Conservation (phyloP, 1,284 basidiomycete genomes). For the Boletus semigastroideus region DNA sequence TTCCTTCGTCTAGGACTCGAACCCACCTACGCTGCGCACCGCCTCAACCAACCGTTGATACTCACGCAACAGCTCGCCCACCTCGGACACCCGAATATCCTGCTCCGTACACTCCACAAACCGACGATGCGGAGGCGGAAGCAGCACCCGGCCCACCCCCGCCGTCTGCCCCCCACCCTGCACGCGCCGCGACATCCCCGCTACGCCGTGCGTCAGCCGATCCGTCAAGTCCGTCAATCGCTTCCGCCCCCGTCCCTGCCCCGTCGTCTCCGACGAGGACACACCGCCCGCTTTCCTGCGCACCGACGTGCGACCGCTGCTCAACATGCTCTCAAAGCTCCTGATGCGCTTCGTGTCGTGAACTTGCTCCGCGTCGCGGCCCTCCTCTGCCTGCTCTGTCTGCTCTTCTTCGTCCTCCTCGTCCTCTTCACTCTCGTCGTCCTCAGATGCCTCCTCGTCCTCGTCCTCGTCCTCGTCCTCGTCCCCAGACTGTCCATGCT, state of each 20-base stretch:
- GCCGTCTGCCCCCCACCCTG: slow-evolving; percentile 40
- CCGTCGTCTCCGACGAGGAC: neutral
- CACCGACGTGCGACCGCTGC: slow-evolving; percentile 33
- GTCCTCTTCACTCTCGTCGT: slow-evolving; percentile 33
- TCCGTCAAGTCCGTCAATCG: slow-evolving; percentile 50
- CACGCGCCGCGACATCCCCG: slow-evolving; percentile 49
- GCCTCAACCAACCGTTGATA: slow-evolving; percentile 67
- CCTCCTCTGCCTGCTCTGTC: slow-evolving; percentile 25
- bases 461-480: slow-evolving; percentile 32
- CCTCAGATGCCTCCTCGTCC: slow-evolving; percentile 29
- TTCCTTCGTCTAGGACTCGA: neutral
- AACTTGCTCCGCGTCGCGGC: slow-evolving; percentile 27
- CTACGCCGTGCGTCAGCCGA: slow-evolving; percentile 66
- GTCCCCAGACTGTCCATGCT: slow-evolving; percentile 36
- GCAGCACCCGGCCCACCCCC: slow-evolving; percentile 36
- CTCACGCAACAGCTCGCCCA: slow-evolving; percentile 71
- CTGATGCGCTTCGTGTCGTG: slow-evolving; percentile 68
- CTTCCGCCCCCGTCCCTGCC: slow-evolving; percentile 43
- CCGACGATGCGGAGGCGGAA: slow-evolving; percentile 63
- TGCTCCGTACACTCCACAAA: slow-evolving; percentile 70
- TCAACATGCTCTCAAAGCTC: slow-evolving; percentile 84
- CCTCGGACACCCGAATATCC: slow-evolving; percentile 74
- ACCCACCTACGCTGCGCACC: slow-evolving; percentile 41
- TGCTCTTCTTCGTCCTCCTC: slow-evolving; percentile 34
- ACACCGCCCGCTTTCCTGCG: neutral